A percentile compares a stretch with the other conserved stretches of the same genome.
phyloP scores from a whole-genome alignment of 1,139 yeast genomes.

The Wickerhamomyces sp. region DNA sequence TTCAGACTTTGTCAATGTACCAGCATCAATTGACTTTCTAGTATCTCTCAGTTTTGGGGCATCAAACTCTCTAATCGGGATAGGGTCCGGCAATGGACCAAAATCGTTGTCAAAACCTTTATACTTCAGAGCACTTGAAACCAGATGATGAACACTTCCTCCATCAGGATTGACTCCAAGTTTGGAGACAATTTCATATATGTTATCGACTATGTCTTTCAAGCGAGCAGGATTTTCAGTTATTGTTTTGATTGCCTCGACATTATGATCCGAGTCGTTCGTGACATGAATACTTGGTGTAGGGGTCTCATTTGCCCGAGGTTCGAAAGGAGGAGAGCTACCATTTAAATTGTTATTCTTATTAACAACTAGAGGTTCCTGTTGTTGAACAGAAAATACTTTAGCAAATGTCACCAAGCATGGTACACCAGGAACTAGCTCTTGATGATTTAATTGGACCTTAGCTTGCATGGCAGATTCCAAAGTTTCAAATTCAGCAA shows the following conservation, averaged over 20 bases:
- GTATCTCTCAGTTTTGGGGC: slow-evolving; percentile 73
- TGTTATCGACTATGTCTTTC: slow-evolving; percentile 18
- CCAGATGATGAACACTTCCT: slow-evolving; percentile 28
- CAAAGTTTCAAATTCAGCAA: slow-evolving; percentile 66
- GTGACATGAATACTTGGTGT: slow-evolving; percentile 16
- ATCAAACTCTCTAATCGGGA: slow-evolving; percentile 67
- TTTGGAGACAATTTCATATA: slow-evolving; percentile 23
- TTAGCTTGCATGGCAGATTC: slow-evolving; percentile 79
- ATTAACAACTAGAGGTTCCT: slow-evolving; percentile 2
- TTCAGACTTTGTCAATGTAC: slow-evolving; percentile 40
- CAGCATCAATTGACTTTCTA: slow-evolving; percentile 48
- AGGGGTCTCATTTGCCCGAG: slow-evolving; percentile 5
- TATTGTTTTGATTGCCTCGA: slow-evolving; percentile 6
- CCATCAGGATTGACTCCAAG: slow-evolving; percentile 29
- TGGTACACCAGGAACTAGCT: slow-evolving; percentile 68
- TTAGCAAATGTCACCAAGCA: slow-evolving; percentile 69
- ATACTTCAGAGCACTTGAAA: slow-evolving; percentile 34
- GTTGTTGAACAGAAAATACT: slow-evolving; percentile 36
- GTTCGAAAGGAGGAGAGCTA: background rate
- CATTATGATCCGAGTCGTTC: background rate
- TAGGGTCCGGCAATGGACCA: slow-evolving; percentile 70
- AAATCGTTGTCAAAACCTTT: slow-evolving; percentile 42
- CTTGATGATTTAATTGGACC: slow-evolving; percentile 74
- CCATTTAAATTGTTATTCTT: slow-evolving; percentile 1
- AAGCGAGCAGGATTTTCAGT: slow-evolving; percentile 14